Evolutionary conservation across 2,329 filamentous ascomycete species (phyloP), one percentile per base, ranked within the genome.

Genomic region (Diaporthe capsici): DNA sequence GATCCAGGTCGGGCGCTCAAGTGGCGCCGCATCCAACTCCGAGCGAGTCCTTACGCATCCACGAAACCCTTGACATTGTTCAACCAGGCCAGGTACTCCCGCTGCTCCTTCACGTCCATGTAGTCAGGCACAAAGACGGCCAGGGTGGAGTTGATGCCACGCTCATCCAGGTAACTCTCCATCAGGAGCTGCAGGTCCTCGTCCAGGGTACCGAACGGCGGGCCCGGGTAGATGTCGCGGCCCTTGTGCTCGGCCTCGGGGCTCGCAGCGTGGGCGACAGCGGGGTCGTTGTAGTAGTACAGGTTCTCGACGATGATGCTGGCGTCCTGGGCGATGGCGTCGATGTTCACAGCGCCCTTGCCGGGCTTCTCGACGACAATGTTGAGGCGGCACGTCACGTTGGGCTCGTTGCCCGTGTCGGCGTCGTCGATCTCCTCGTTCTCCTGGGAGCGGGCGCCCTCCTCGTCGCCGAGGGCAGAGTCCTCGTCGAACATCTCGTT

Each of bases 51-150:
- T 84, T 88, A 95, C 77, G 92, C 92, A 83, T 94, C 93, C 79
- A 98, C 88, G 83, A 98, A 98, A 78, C 86, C 88, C 92, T 96
- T 97, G 85, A 98, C 90, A 83, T 94, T 94, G 85, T 92, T 90
- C 84, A 99, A 88, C 97, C 97, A 99, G 79, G 90, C 88, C 77
- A 97, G 88, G 86, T 99, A 99, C 90, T 99, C 97, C 87, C 92
- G 94, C 91, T 98, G 96, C 91, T 99, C 97, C 93, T 99, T 99
- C 86, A 94, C 92, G 84, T 98, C 95, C 82, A 98, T 96, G 87
- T 98, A 99, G 84, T 98, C 96, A 51, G 96, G 95, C 60, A 98
- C 93, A 85, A 98, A 98, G 79, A 96, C 87, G 72, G 96, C 96
- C 81, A 99, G 90, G 76, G 93, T 91, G 80, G 94, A 92, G 82